These are phyloP conservation scores for Escovopsis sp. DNA, from an alignment of 2,329 filamentous ascomycete species.

Conservation along the genomic window DNA sequence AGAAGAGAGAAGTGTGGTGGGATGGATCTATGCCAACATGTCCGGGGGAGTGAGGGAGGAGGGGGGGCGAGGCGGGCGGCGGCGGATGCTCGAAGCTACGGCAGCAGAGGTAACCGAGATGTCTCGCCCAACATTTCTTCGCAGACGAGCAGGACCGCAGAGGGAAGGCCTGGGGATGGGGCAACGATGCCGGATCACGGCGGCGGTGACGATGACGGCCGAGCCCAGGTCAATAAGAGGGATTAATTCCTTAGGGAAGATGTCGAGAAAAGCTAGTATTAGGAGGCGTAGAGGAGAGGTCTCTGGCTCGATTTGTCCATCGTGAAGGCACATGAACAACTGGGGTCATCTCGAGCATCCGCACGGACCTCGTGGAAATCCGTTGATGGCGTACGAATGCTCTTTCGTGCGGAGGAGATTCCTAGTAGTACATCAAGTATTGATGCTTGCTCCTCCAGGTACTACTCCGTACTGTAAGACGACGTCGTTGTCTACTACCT, in stretches of 20 bases:
- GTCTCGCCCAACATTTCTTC: background rate
- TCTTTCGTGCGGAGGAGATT: no score
- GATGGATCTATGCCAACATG: slow-evolving; percentile 1
- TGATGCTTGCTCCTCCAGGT: no score
- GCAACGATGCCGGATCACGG: background rate
- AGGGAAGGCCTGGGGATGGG: no score
- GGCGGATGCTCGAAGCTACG: background rate
- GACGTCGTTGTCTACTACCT: no score
- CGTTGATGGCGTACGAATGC: no score
- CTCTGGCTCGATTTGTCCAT: background rate
- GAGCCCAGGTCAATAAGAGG: background rate
- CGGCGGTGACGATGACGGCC: background rate
- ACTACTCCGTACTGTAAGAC: no score
- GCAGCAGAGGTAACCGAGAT: background rate
- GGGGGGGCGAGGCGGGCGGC: no score
- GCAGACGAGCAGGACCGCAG: background rate
- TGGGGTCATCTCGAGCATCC: background rate
- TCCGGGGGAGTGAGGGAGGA: no score
- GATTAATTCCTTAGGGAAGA: background rate
- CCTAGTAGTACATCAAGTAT: no score
- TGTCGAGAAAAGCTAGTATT: background rate
- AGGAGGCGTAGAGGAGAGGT: background rate
- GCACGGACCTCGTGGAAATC: background rate
- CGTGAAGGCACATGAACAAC: background rate
- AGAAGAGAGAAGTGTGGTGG: background rate